Evolutionary conservation across 257 asterid genomes (phyloP).

Genomic region (Nicotiana obtusifolia): DNA sequence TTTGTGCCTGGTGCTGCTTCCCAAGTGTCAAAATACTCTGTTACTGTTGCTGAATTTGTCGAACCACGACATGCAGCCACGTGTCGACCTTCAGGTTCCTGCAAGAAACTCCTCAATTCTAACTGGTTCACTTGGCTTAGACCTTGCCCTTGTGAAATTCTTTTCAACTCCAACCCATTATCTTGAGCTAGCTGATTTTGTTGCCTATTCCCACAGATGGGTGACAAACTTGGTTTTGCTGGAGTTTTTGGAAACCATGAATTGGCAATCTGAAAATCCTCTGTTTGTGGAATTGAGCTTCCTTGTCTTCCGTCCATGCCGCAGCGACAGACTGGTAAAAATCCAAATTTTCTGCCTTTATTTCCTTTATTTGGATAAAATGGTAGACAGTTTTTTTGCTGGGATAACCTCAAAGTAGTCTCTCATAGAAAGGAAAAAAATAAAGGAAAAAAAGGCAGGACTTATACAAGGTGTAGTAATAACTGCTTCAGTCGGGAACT

Average conservation of each 20-base stretch:
- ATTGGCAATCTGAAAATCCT: background rate
- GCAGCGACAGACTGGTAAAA: slow-evolving; percentile 26
- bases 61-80: background rate
- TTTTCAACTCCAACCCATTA: slow-evolving; percentile 13
- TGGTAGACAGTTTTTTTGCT: background rate
- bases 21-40: slow-evolving; percentile 23
- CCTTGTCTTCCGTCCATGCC: slow-evolving; percentile 45
- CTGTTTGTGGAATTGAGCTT: slow-evolving; percentile 10
- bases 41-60: slow-evolving; percentile 1
- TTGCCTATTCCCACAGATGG: slow-evolving; percentile 37
- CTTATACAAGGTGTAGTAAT: background rate
- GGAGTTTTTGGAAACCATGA: slow-evolving; percentile 64
- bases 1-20: slow-evolving; percentile 21
- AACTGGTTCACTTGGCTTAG: slow-evolving; percentile 3
- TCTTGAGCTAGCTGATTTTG: slow-evolving; percentile 8
- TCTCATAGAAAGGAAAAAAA: background rate
- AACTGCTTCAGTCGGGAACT: background rate
- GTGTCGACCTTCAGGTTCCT: slow-evolving; percentile 10
- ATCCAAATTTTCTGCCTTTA: slow-evolving; percentile 14
- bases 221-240: slow-evolving; percentile 36
- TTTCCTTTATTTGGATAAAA: background rate
- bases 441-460: too few relatives aligned
- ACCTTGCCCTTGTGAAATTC: background rate
- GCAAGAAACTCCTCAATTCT: slow-evolving; percentile 22
- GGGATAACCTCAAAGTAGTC: background rate